Conservation (phyloP, 192 early-diverging fungal species). For the Coemansia reversa region DNA sequence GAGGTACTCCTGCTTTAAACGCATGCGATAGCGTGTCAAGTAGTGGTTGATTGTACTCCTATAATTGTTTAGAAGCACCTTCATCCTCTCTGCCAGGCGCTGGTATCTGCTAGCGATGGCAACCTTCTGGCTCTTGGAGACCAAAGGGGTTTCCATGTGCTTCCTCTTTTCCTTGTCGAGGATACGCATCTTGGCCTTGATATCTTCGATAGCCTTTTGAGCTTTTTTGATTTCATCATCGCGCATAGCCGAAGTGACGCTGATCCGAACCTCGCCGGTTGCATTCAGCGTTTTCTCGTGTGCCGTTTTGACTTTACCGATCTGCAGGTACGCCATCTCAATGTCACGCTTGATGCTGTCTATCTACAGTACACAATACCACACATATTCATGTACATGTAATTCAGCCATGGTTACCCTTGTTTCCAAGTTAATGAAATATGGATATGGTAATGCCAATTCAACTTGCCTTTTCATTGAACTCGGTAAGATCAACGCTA, state of each 20-base stretch:
- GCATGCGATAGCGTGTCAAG: conserved; percentile 9
- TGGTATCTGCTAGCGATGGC: not conserved
- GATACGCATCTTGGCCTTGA: not conserved
- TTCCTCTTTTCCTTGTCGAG: not conserved
- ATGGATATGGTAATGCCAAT: not conserved
- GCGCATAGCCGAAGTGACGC: not conserved
- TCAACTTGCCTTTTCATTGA: not conserved
- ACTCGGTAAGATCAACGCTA: not conserved
- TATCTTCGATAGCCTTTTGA: not conserved
- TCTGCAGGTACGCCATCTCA: not conserved
- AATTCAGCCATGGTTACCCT: not conserved
- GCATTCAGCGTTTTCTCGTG: not conserved
- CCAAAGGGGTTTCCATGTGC: not conserved
- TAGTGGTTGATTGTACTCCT: not conserved
- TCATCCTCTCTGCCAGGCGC: not conserved
- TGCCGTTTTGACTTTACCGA: not conserved
- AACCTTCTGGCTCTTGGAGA: not conserved
- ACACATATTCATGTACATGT: not conserved
- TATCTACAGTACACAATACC: not conserved
- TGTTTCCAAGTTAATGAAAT: not conserved
- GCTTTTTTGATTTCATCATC: conserved; percentile 1
- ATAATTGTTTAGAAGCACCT: not conserved
- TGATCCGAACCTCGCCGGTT: not conserved
- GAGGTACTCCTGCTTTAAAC: conserved; percentile 19
- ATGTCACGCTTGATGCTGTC: conserved; percentile 2